These are phyloP conservation scores for Biscutella laevigata DNA, from an alignment of 441 rosid species.

Conservation along the genomic window DNA sequence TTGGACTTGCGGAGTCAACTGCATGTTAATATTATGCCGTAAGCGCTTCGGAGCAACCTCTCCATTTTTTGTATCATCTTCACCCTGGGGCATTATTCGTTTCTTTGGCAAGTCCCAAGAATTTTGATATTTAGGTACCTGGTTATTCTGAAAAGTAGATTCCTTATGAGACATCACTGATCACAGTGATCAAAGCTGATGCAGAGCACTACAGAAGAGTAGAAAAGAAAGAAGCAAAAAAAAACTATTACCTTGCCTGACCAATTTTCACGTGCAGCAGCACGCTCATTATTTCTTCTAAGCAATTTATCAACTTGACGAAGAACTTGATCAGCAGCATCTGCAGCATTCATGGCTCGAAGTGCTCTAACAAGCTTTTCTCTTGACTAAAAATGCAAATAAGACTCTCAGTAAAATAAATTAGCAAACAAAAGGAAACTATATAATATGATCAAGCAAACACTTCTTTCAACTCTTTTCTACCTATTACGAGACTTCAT, in stretches of 20 bases:
- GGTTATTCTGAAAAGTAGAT: slow-evolving; percentile 65
- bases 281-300: slow-evolving; percentile 61
- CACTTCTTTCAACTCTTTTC: slow-evolving; percentile 10
- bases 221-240: slow-evolving; percentile 6
- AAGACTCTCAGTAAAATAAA: slow-evolving; percentile 21
- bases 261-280: slow-evolving; percentile 65
- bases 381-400: slow-evolving; percentile 60
- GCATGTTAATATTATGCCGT: slow-evolving; percentile 41
- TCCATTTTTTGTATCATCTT: slow-evolving; percentile 53
- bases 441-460: slow-evolving; percentile 10
- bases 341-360: slow-evolving; percentile 89
- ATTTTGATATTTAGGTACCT: slow-evolving; percentile 44
- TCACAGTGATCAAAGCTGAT: slow-evolving; percentile 18
- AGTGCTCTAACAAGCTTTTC: slow-evolving; percentile 77
- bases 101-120: slow-evolving; percentile 61
- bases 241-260: slow-evolving; percentile 49
- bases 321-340: slow-evolving; percentile 94
- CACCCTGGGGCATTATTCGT: slow-evolving; percentile 61
- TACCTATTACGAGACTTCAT: not conserved
- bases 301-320: slow-evolving; percentile 91
- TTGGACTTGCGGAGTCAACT: slow-evolving; percentile 33
- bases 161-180: slow-evolving; percentile 13
- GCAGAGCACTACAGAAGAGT: slow-evolving; percentile 4
- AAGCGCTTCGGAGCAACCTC: slow-evolving; percentile 59
- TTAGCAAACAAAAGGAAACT: slow-evolving; percentile 1